Conservation (phyloP, 176 grass and related monocot genomes). For the Oryza glaberrima region DNA sequence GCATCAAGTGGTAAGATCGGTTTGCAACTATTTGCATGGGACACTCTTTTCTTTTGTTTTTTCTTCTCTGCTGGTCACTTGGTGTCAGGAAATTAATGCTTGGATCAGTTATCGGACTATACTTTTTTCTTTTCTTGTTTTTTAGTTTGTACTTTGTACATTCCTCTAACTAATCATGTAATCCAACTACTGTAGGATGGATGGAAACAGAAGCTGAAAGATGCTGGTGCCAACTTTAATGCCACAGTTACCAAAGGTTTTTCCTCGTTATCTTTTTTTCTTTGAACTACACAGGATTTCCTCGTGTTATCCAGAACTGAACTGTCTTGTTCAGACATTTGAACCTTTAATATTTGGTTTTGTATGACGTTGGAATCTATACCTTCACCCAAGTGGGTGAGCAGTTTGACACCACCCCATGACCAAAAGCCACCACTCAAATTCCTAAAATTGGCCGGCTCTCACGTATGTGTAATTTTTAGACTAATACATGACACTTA, state of each 20-base stretch:
- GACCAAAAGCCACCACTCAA: background rate
- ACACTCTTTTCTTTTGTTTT: conserved; percentile 23
- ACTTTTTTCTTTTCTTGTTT: background rate
- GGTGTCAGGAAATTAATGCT: background rate
- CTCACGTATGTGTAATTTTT: background rate
- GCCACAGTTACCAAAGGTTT: conserved; percentile 82
- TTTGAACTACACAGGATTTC: background rate
- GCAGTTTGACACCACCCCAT: background rate
- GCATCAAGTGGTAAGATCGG: background rate
- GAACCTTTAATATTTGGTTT: conserved; percentile 12
- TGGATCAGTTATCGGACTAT: conserved; percentile 17
- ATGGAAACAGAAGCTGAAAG: conserved; percentile 76
- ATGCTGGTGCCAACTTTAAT: conserved; percentile 67
- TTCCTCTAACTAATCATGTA: conserved; percentile 25
- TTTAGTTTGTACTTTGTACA: conserved; percentile 6
- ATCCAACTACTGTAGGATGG: conserved; percentile 60
- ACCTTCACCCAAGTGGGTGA: background rate
- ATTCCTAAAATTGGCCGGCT: background rate
- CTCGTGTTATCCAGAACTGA: background rate
- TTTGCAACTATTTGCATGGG: background rate
- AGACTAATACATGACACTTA: background rate
- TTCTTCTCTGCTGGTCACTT: background rate
- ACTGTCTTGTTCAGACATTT: conserved; percentile 19
- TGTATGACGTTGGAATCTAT: conserved; percentile 6
- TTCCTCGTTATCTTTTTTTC: background rate